Evolutionary conservation across 805 yeast genomes (phyloP), one percentile per base, ranked within the genome.

Genomic region (Yarrowia sp.): DNA sequence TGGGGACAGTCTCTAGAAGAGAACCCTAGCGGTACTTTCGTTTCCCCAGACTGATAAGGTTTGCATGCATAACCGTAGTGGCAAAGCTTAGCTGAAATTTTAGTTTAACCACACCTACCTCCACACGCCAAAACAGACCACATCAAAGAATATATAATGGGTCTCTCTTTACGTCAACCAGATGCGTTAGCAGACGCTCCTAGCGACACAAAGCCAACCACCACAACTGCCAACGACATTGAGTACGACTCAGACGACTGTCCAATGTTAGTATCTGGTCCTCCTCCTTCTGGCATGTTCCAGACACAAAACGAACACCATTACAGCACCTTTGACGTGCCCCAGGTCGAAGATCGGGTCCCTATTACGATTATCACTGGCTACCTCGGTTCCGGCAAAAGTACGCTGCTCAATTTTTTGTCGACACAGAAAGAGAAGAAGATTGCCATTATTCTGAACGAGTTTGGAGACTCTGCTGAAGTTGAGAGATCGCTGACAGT

Each of bases 341-440:
- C 64, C 8, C 50, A 58, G 51, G 64, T 58, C 15, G 64, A 44
- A 14, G 43, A 74, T 32, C 86, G 85, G 73, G 92, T 92, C 5
- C 99, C 99, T 0, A 85, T 95, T 15, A 91, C 98, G 0, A 90
- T 95, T 14, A 86, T 95, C 42, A 93, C 99, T 0, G 99, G 99
- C 1, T 95, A 92, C 73, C 77, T 95, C 43, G 99, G 99, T 0
- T 88, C 96, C 11, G 99, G 99, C 1, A 95, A 95, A 72, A 88
- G 77, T 0, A 93, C 98, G 0, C 76, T 95, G 53, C 79, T 95
- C 32, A 90, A 90, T 63, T 80, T 82, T 65, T 84, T 95, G 15
- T 91, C 96, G 0, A 68, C 67, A 31, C 77, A 81, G 65, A 83
- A 82, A 62, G 85, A 90, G n/a, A 84, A 85, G 74, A 84, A 87